These are phyloP conservation scores for Chaetoceros muelleri DNA, from an alignment of 108 stramenopile species.

Conservation along the genomic window DNA sequence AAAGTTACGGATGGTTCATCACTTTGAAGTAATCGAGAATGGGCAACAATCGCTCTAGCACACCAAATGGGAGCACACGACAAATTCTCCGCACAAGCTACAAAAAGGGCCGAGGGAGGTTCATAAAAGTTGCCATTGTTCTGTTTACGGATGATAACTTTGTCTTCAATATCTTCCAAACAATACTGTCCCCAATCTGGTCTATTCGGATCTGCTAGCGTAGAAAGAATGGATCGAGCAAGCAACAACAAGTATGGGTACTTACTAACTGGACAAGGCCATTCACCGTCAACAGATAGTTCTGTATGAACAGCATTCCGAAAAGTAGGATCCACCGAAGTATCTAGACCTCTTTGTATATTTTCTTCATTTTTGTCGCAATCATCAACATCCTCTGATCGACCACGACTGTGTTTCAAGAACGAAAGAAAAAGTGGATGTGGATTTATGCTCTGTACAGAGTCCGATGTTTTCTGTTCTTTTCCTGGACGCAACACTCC, in stretches of 20 bases:
- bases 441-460: slow-evolving; percentile 50
- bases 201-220: slow-evolving; percentile 33
- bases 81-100: slow-evolving; percentile 15
- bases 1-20: slow-evolving; percentile 44
- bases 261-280: slow-evolving; percentile 57
- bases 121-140: neutral
- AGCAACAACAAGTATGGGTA: slow-evolving; percentile 60
- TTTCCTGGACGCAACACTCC: slow-evolving; percentile 16
- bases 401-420: slow-evolving; percentile 12
- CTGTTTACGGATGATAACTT: neutral
- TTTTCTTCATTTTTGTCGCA: slow-evolving; percentile 3
- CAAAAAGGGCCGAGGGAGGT: slow-evolving; percentile 3
- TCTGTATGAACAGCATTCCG: slow-evolving; percentile 64
- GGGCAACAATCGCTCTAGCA: slow-evolving; percentile 58
- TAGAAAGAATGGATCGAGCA: slow-evolving; percentile 49
- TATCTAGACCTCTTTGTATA: neutral
- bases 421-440: slow-evolving; percentile 35
- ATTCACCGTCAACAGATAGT: slow-evolving; percentile 55
- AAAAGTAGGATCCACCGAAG: slow-evolving; percentile 15
- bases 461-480: slow-evolving; percentile 4
- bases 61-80: slow-evolving; percentile 34
- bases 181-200: slow-evolving; percentile 8
- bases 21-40: slow-evolving; percentile 55
- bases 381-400: slow-evolving; percentile 1
- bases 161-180: neutral